These are phyloP conservation scores for Fragaria vesca DNA, from an alignment of 306 rosid species.

Conservation along the genomic window DNA sequence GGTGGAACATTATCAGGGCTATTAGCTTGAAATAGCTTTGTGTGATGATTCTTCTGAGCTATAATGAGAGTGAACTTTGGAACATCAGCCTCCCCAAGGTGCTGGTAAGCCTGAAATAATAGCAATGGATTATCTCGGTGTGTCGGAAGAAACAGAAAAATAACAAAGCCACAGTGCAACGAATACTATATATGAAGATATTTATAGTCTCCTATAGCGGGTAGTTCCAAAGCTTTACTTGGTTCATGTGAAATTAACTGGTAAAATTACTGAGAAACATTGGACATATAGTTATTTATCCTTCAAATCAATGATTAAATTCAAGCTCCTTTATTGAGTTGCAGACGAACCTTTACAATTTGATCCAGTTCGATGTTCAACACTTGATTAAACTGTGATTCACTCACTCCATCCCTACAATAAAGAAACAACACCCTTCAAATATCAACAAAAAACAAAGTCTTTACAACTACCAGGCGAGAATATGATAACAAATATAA, in stretches of 20 bases:
- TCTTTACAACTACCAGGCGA: slow-evolving; percentile 7
- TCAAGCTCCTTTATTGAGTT: slow-evolving; percentile 1
- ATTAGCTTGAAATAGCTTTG: slow-evolving; percentile 61
- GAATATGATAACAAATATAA: neutral
- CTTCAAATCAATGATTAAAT: slow-evolving; percentile 1
- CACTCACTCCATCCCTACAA: slow-evolving; percentile 90
- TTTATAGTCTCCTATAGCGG: neutral
- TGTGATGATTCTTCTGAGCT: slow-evolving; percentile 88
- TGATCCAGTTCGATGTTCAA: slow-evolving; percentile 83
- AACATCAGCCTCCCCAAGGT: slow-evolving; percentile 63
- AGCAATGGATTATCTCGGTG: slow-evolving; percentile 21
- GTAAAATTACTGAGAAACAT: neutral
- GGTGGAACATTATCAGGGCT: slow-evolving; percentile 78
- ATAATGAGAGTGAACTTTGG: slow-evolving; percentile 83
- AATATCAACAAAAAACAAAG: neutral
- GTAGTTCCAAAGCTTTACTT: neutral
- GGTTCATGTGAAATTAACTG: neutral
- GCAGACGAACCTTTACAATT: slow-evolving; percentile 64
- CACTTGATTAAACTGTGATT: slow-evolving; percentile 88
- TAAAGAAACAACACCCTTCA: slow-evolving; percentile 12
- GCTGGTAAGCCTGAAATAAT: slow-evolving; percentile 69
- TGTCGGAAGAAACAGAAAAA: slow-evolving; percentile 9
- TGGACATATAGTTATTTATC: neutral
- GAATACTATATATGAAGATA: neutral
- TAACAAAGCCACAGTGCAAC: neutral